Evolutionary conservation across 805 yeast species (phyloP).

Genomic region (Wickerhamomyces subpelliculosus): DNA sequence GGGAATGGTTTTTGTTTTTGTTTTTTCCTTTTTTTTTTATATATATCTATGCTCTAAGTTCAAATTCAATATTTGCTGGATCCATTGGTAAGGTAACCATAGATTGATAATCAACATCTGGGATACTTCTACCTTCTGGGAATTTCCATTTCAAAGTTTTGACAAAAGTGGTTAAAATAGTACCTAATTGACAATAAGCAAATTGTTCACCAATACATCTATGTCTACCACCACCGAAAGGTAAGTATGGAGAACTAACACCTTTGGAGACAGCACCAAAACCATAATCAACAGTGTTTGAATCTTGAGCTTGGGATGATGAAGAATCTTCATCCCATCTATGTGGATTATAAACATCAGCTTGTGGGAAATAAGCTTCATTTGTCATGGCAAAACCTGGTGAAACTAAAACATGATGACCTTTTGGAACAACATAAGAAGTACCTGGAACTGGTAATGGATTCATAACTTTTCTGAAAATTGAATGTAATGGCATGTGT

Average conservation of each 20-base stretch:
- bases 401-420: conserved; percentile 84
- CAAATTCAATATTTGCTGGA: conserved; percentile 71
- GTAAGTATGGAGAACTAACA: conserved; percentile 90
- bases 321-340: conserved; percentile 68
- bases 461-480: conserved; percentile 83
- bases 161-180: conserved; percentile 67
- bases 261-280: conserved; percentile 95
- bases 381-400: conserved; percentile 87
- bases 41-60: conserved; percentile 42
- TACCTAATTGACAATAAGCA: conserved; percentile 89
- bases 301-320: conserved; percentile 9
- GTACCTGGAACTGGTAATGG: conserved; percentile 78
- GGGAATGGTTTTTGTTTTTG: no score
- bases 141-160: conserved; percentile 74
- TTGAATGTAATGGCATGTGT: conserved; percentile 95
- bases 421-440: conserved; percentile 74
- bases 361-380: conserved; percentile 73
- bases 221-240: conserved; percentile 99
- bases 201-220: conserved; percentile 99
- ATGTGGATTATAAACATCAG: conserved; percentile 69
- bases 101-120: conserved; percentile 70
- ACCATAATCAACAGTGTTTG: conserved; percentile 82
- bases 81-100: conserved; percentile 89
- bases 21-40: no score
- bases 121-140: conserved; percentile 47